Percentiles rank a stretch among this genome's conserved stretches.
phyloP scores from a whole-genome alignment of 2,329 filamentous ascomycete genomes.

The Torrubiellomyces zombiae region DNA sequence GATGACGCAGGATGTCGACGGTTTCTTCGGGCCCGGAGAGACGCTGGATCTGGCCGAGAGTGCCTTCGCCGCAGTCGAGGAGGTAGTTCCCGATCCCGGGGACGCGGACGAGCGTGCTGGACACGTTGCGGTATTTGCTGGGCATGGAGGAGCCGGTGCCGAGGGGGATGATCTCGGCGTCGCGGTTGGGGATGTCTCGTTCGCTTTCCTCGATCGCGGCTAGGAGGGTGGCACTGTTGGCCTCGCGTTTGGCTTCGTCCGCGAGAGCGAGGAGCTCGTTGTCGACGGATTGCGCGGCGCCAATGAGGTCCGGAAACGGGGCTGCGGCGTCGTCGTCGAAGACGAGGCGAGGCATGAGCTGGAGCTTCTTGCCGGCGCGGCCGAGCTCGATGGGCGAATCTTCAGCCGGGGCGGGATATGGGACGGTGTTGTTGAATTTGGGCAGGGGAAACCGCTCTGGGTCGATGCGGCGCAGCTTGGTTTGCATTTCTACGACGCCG shows the following conservation, averaged over 20 bases:
- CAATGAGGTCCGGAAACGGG: constrained; percentile 28
- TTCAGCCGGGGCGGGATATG: constrained; percentile 8
- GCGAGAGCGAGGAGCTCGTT: constrained; percentile 35
- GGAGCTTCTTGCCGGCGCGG: constrained; percentile 25
- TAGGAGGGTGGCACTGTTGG: constrained; percentile 27
- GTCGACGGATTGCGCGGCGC: constrained; percentile 22
- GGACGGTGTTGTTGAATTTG: constrained; percentile 37
- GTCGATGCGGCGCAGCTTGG: constrained; percentile 58
- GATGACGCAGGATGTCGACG: constrained; percentile 53
- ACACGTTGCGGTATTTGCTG: constrained; percentile 91
- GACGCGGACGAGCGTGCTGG: constrained; percentile 67
- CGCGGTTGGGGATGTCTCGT: constrained; percentile 50
- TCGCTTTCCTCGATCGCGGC: constrained; percentile 33
- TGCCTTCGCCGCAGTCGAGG: constrained; percentile 85
- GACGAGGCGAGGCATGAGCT: constrained; percentile 28
- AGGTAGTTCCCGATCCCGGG: constrained; percentile 79
- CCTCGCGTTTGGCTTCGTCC: constrained; percentile 23
- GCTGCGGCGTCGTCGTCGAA: constrained; percentile 29
- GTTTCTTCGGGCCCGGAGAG: constrained; percentile 50
- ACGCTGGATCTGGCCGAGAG: constrained; percentile 70
- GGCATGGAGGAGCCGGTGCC: constrained; percentile 84
- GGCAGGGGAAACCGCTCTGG: constrained; percentile 56
- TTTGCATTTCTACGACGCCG: constrained; percentile 47
- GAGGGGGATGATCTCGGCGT: constrained; percentile 71
- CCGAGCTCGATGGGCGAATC: constrained; percentile 19